Conservation (phyloP, 1,139 yeast genomes). For the Protomyces lactucae-debilis region DNA sequence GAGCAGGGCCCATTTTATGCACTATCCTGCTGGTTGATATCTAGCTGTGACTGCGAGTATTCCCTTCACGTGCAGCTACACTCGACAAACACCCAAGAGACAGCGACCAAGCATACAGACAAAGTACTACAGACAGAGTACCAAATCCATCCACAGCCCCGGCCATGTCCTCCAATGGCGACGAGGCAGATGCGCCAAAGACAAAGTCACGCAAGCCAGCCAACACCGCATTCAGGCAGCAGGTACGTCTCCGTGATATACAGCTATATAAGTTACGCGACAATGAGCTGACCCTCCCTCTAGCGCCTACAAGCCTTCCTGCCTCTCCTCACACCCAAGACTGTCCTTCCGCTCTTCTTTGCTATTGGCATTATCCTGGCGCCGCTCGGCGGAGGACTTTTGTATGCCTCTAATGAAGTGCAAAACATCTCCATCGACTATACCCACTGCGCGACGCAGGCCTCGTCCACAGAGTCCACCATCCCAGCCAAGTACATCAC, state of each 20-base stretch:
- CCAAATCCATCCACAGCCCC: background rate
- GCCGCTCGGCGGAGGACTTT: conserved; percentile 87
- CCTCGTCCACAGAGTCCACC: conserved; percentile 48
- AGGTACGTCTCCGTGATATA: background rate
- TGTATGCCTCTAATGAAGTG: conserved; percentile 61
- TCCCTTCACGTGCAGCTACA: background rate
- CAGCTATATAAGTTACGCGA: background rate
- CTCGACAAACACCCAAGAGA: background rate
- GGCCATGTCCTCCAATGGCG: conserved; percentile 11
- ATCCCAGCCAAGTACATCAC: conserved; percentile 58
- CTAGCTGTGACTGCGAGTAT: background rate
- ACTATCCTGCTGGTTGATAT: too few relatives aligned
- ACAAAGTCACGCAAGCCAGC: conserved; percentile 28
- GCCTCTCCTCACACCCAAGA: conserved; percentile 86
- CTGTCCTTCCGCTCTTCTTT: conserved; percentile 76
- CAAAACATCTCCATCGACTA: conserved; percentile 80
- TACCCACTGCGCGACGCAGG: conserved; percentile 62
- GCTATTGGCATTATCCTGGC: conserved; percentile 75
- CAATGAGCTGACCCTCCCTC: background rate
- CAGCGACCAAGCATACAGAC: background rate
- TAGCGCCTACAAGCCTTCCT: conserved; percentile 48
- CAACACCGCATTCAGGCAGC: conserved; percentile 25
- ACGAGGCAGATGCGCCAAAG: conserved; percentile 4
- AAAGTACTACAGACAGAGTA: background rate
- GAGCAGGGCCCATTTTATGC: too few relatives aligned